phyloP scores from a whole-genome alignment of 2,329 filamentous ascomycete genomes.

The Pyricularia grisea region DNA sequence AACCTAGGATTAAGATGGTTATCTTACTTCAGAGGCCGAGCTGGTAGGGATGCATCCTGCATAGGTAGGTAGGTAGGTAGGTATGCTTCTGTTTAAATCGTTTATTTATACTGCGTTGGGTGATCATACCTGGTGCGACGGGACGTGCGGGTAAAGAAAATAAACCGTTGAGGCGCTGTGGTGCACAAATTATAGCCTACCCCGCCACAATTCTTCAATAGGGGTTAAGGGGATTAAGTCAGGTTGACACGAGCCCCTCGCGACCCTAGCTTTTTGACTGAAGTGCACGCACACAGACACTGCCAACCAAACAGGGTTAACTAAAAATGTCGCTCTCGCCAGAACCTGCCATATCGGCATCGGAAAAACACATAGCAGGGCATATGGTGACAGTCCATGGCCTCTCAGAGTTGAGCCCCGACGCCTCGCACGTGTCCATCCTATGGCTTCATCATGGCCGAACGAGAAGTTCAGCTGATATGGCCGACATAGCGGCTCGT shows the following conservation, averaged over 20 bases:
- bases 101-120: too few relatives aligned
- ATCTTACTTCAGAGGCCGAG: too few relatives aligned
- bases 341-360: constrained; percentile 47
- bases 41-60: too few relatives aligned
- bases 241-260: background rate
- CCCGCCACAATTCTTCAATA: background rate
- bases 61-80: too few relatives aligned
- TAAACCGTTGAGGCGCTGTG: background rate
- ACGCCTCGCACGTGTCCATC: constrained; percentile 52
- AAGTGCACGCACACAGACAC: too few relatives aligned
- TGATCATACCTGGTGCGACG: too few relatives aligned
- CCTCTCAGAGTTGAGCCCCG: constrained; percentile 57
- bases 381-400: constrained; percentile 75
- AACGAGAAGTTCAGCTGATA: constrained; percentile 57
- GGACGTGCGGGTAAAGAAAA: too few relatives aligned
- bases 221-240: background rate
- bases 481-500: constrained; percentile 65
- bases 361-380: constrained; percentile 64
- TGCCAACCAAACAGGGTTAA: background rate
- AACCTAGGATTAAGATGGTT: too few relatives aligned
- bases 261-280: background rate
- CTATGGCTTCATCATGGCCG: constrained; percentile 91
- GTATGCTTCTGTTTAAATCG: too few relatives aligned
- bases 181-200: background rate
- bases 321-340: constrained; percentile 19